These are phyloP conservation scores for Trichophyton benhamiae DNA, from an alignment of 2,329 filamentous ascomycete species.

Conservation along the genomic window DNA sequence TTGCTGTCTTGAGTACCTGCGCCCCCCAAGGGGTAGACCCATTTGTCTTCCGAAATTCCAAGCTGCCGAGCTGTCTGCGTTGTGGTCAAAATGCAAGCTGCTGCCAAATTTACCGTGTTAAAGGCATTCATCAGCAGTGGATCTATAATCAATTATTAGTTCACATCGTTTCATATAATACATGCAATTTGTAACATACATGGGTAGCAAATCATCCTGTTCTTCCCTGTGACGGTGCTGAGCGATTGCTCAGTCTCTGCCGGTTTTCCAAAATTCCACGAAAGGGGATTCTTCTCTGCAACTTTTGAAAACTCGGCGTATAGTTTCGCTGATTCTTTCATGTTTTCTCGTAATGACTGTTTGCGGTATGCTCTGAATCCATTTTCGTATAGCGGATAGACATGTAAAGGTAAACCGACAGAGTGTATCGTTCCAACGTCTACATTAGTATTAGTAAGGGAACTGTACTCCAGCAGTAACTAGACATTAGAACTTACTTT, in stretches of 20 bases:
- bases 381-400: conserved; percentile 58
- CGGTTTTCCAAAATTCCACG: conserved; percentile 45
- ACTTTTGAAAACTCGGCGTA: conserved; percentile 51
- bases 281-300: conserved; percentile 40
- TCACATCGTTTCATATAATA: not conserved
- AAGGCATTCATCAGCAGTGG: conserved; percentile 60
- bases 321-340: conserved; percentile 46
- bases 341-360: conserved; percentile 45
- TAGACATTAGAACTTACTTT: conserved; percentile 24
- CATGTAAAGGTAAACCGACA: conserved; percentile 52
- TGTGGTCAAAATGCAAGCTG: conserved; percentile 49
- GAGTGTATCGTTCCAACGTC: conserved; percentile 45
- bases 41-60: conserved; percentile 43
- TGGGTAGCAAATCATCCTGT: conserved; percentile 56
- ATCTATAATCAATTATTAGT: conserved; percentile 35
- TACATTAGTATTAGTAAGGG: conserved; percentile 18
- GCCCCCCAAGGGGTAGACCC: conserved; percentile 53
- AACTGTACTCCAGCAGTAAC: not conserved
- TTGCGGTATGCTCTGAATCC: conserved; percentile 45
- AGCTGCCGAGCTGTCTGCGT: conserved; percentile 42
- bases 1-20: conserved; percentile 48
- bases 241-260: conserved; percentile 41
- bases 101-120: conserved; percentile 54
- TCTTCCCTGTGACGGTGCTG: conserved; percentile 42
- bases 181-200: conserved; percentile 35